phyloP scores from a whole-genome alignment of 2,329 filamentous ascomycete genomes.

The Fusarium nisikadoi region DNA sequence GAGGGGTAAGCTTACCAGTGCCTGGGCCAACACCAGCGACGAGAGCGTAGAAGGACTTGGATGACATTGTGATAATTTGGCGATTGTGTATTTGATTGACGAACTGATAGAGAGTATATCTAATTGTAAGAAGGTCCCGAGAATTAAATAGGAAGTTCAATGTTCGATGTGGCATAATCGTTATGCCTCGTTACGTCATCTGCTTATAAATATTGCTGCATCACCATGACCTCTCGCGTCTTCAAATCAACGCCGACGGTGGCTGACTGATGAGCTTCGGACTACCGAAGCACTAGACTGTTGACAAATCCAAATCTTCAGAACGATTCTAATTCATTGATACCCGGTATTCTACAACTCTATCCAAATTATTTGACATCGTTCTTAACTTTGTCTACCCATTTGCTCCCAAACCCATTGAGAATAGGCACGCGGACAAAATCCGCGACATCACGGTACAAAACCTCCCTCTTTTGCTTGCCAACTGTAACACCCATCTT shows the following conservation, averaged over 20 bases:
- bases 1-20: conserved; percentile 55
- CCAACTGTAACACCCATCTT: neutral
- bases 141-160: neutral
- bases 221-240: neutral
- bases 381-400: conserved; percentile 12
- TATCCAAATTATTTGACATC: neutral
- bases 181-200: conserved; percentile 29
- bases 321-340: no score
- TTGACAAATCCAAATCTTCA: neutral
- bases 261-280: neutral
- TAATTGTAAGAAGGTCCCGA: neutral
- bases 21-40: conserved; percentile 79
- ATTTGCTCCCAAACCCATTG: neutral
- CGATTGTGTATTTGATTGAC: rapidly evolving
- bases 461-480: neutral
- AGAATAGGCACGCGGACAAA: neutral
- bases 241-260: neutral
- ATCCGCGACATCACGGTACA: conserved; percentile 10
- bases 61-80: conserved; percentile 17
- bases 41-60: conserved; percentile 67
- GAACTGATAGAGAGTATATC: neutral
- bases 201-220: conserved; percentile 31
- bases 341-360: no score
- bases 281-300: neutral
- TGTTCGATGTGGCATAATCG: conserved; percentile 6